phyloP scores from a whole-genome alignment of 2,329 filamentous ascomycete species.

The Cercospora zeina region DNA sequence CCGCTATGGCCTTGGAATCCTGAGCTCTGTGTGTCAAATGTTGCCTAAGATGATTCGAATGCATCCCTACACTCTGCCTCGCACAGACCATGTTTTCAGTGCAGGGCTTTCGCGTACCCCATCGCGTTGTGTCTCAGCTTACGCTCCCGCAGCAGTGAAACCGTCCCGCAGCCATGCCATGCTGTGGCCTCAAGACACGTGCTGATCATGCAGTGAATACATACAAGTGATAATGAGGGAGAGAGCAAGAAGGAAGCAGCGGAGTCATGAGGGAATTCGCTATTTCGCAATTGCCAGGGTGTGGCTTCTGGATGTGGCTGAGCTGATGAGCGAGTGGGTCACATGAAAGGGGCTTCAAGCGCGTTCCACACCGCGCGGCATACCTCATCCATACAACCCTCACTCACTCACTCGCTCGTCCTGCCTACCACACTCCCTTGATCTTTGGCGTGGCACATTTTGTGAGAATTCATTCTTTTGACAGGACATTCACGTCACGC shows the following conservation, averaged over 20 bases:
- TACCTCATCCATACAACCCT: background rate
- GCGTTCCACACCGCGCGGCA: slow-evolving; percentile 16
- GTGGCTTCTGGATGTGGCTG: slow-evolving; percentile 6
- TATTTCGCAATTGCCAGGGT: slow-evolving; percentile 5
- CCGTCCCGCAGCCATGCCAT: background rate
- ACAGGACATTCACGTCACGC: background rate
- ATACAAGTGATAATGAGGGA: background rate
- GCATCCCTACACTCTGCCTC: background rate
- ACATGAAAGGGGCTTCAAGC: slow-evolving; percentile 3
- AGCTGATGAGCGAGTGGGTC: background rate
- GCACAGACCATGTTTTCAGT: slow-evolving; percentile 3
- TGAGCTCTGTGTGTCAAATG: background rate
- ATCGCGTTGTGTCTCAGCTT: background rate
- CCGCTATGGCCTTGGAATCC: background rate
- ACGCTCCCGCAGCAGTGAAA: background rate
- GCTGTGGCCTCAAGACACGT: background rate
- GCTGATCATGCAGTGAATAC: background rate
- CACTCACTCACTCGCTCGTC: background rate
- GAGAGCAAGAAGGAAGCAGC: background rate
- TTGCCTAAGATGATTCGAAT: background rate
- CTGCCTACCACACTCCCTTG: background rate
- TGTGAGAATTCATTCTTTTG: slow-evolving; percentile 24
- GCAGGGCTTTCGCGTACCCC: background rate
- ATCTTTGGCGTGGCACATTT: slow-evolving; percentile 6
- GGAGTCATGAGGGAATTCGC: slow-evolving; percentile 5